Percentiles rank a stretch among this genome's conserved stretches.
Conservation (phyloP, 1,284 basidiomycete genomes). For the Inonotus obliquus region DNA sequence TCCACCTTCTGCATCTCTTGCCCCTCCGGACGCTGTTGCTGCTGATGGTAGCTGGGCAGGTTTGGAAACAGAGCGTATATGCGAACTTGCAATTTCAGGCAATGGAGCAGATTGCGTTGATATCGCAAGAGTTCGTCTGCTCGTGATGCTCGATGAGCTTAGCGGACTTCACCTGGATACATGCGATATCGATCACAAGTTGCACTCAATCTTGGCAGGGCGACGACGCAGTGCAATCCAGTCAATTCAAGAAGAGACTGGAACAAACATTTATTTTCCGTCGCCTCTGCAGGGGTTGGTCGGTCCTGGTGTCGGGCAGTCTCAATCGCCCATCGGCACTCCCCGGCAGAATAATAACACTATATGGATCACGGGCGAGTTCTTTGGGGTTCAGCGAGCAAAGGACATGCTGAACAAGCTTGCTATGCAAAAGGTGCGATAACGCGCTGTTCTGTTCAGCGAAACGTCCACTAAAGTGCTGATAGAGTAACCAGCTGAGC, state of each 20-base stretch:
- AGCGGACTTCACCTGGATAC: constrained; percentile 85
- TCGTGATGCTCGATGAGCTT: constrained; percentile 96
- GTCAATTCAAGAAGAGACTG: constrained; percentile 95
- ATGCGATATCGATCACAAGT: constrained; percentile 93
- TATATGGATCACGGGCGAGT: constrained; percentile 97
- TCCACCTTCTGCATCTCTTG: constrained; percentile 63
- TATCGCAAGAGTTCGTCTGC: constrained; percentile 81
- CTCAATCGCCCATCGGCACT: constrained; percentile 7
- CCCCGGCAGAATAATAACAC: constrained; percentile 56
- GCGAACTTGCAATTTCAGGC: constrained; percentile 89
- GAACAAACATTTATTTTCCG: constrained; percentile 94
- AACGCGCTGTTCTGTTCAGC: background rate
- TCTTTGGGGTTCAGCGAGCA: constrained; percentile 93
- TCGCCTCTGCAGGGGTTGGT: constrained; percentile 86
- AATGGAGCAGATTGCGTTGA: constrained; percentile 81
- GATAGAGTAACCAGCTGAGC: constrained; percentile 86
- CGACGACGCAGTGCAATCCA: constrained; percentile 87
- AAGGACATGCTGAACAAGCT: constrained; percentile 92
- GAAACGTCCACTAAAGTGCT: constrained; percentile 14
- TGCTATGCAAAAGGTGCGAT: constrained; percentile 77
- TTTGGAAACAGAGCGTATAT: constrained; percentile 89
- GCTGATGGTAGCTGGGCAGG: constrained; percentile 77
- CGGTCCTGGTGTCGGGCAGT: constrained; percentile 44
- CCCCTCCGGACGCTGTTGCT: constrained; percentile 72
- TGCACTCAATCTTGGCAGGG: constrained; percentile 89